Base-by-base conservation (phyloP, 352 stramenopile genomes). In the Phytophthora pistaciae region DNA sequence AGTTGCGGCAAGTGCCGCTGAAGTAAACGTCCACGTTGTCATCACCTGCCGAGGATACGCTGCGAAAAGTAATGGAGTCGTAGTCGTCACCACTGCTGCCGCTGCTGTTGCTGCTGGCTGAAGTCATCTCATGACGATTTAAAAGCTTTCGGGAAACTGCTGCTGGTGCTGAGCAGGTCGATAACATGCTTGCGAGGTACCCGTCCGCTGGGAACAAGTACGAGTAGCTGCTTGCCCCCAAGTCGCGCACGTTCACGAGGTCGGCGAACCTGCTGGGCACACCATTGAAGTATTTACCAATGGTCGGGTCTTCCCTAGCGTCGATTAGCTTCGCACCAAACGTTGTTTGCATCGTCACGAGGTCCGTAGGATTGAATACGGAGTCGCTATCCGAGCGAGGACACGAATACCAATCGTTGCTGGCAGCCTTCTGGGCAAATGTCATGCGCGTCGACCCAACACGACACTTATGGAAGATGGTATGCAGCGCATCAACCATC, bases 401-500 rank as follows among this genome's bases (percentile, higher is more conserved):
- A 36, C 31, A 36, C 31, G 31, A 36, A 13, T 36, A 1, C 31
- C 31, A 36, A 36, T 36, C 38, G 38, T 46, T 46, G 38, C 38
- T 60, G 9, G 63, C 23, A 8, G 73, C 69, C 52, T 89, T 90
- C 56, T 92, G 58, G 18, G 59, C 58, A 42, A 85, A 71, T 3
- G 70, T 83, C 60, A 85, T 62, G 10, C 66, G 69, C 27, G 62
- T 53, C 21, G 72, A 66, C 3, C 82, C 80, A 11, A 85, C 74
- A 4, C 73, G 70, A 57, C 83, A 91, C 63, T 91, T 83, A 75
- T 89, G 74, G 78, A 85, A 90, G 44, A 91, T 75, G 14, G 70
- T 72, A 56, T 90, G 83, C 20, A 93, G 72, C 20, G 79, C 48
- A 59, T 91, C 85, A 14, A 93, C 70, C 68, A 78, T 85, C 1